A percentile compares a stretch with the other conserved stretches of the same genome.
phyloP scores from a whole-genome alignment of 495 filamentous ascomycete species.

The Tuber brumale region DNA sequence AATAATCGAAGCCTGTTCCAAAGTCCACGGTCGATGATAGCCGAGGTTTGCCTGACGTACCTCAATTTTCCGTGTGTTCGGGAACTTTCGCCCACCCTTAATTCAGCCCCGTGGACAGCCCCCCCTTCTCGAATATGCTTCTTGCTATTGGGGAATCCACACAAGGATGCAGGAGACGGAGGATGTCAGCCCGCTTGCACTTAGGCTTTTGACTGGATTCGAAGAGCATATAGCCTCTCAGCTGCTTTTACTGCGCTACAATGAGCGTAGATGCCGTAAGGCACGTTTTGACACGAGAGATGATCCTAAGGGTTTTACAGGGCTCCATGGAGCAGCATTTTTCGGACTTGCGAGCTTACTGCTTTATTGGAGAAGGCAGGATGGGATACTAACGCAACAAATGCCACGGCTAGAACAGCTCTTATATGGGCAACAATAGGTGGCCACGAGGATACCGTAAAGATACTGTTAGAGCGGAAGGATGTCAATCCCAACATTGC shows the following conservation, averaged over 20 bases:
- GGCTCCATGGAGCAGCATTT: not conserved
- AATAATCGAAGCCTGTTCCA: not conserved
- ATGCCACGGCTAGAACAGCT: not conserved
- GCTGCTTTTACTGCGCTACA: not conserved
- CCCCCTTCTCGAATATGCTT: not conserved
- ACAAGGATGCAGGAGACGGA: not conserved
- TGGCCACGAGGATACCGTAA: not conserved
- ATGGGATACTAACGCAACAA: not conserved
- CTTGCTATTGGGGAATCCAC: not conserved
- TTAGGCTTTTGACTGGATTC: not conserved
- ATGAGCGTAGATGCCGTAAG: rapidly evolving
- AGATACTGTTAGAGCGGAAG: not conserved
- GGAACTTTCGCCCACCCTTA: not conserved
- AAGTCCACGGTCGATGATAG: not conserved
- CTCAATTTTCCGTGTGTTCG: not conserved
- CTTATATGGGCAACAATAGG: not conserved
- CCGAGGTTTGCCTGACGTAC: not conserved
- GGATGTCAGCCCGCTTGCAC: not conserved
- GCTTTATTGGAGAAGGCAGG: not conserved
- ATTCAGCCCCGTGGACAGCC: too few species aligned
- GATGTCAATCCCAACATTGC: conserved; percentile 13
- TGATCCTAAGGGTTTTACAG: not conserved
- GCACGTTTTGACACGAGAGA: too few species aligned
- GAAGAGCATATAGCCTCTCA: not conserved
- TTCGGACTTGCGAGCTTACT: not conserved